These are phyloP conservation scores for Wickerhamomyces xylosicus DNA, from an alignment of 805 yeast genomes.

Conservation along the genomic window DNA sequence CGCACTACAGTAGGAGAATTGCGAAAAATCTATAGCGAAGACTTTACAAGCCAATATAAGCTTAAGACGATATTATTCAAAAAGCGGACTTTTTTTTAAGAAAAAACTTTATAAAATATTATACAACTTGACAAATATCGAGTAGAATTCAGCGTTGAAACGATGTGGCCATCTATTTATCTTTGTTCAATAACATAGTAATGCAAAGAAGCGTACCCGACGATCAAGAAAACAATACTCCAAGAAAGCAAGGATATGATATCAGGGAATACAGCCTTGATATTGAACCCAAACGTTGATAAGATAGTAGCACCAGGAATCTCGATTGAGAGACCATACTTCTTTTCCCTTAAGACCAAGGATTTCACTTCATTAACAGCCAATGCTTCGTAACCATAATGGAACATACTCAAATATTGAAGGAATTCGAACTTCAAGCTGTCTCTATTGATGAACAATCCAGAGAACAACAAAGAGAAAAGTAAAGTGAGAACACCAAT, in stretches of 20 bases:
- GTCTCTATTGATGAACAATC: conserved; percentile 82
- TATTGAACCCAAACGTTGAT: conserved; percentile 90
- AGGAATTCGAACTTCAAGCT: conserved; percentile 53
- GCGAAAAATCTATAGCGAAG: no score
- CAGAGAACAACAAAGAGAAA: conserved; percentile 86
- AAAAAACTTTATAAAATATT: no score
- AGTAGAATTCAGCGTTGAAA: no score
- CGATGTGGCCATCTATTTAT: conserved; percentile 18
- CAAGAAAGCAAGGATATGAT: conserved; percentile 47
- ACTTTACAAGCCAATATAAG: no score
- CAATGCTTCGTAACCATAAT: conserved; percentile 90
- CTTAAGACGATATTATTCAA: no score
- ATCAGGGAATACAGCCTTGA: conserved; percentile 64
- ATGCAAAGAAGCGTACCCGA: conserved; percentile 72
- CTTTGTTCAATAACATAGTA: conserved; percentile 63
- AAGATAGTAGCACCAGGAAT: conserved; percentile 97
- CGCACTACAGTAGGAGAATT: no score
- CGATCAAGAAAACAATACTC: conserved; percentile 43
- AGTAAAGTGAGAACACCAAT: conserved; percentile 74
- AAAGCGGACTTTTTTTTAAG: no score
- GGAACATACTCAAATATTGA: conserved; percentile 83
- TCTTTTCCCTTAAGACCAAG: conserved; percentile 72
- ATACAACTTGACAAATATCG: no score
- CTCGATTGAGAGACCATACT: conserved; percentile 87
- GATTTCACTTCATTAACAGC: conserved; percentile 89